Evolutionary conservation across 805 yeast species (phyloP).

Genomic region (Saturnispora quitensis): DNA sequence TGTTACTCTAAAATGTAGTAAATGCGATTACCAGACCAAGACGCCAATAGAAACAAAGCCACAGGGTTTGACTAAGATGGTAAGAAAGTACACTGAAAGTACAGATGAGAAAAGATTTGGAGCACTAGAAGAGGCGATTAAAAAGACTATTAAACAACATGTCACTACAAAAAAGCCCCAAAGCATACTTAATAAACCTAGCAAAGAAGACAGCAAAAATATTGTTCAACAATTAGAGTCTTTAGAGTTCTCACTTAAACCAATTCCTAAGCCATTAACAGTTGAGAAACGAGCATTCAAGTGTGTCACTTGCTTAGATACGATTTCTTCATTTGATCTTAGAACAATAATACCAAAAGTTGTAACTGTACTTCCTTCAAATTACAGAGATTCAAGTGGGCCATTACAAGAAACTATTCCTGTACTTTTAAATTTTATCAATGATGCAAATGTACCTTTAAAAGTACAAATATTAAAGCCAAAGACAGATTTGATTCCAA

Average conservation of each 20-base stretch:
- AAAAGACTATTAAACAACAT: conserved; percentile 2
- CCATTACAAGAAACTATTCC: neutral
- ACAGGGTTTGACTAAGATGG: conserved; percentile 28
- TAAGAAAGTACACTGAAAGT: conserved; percentile 14
- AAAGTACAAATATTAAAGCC: neutral
- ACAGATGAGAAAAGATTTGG: conserved; percentile 10
- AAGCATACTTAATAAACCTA: conserved; percentile 13
- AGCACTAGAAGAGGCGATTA: conserved; percentile 3
- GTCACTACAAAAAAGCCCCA: conserved; percentile 9
- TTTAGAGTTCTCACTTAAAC: conserved; percentile 9
- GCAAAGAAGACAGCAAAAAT: conserved; percentile 14
- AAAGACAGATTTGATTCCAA: neutral
- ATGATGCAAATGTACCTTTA: neutral
- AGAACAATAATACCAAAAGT: neutral
- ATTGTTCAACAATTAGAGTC: neutral
- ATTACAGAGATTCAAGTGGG: neutral
- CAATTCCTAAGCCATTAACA: conserved; percentile 16
- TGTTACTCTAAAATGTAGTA: conserved; percentile 35
- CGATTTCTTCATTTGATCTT: neutral
- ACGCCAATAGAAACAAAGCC: conserved; percentile 35
- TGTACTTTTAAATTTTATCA: neutral
- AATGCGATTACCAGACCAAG: conserved; percentile 28
- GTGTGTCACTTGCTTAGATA: neutral
- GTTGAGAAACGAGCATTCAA: conserved; percentile 12
- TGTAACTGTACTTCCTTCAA: neutral